Conservation (phyloP, 2,329 filamentous ascomycete species). For the Paraconiothyrium sp. region DNA sequence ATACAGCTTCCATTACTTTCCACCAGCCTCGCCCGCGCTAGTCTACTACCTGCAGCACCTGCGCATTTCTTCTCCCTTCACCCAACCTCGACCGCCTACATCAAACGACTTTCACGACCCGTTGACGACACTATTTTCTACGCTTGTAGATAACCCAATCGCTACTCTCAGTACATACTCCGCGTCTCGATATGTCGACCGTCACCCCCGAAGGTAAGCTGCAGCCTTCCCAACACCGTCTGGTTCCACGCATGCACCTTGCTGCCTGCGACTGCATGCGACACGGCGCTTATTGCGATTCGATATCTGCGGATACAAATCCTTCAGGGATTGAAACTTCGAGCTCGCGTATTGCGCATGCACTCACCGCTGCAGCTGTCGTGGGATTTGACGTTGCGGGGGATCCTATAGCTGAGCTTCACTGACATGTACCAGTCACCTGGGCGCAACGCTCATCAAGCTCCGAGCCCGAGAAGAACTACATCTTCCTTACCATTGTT, state of each 20-base stretch:
- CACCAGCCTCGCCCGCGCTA: constrained; percentile 44
- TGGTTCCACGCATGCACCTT: constrained; percentile 2
- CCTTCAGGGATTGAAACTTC: neutral
- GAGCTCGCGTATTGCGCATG: neutral
- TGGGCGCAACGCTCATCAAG: constrained; percentile 96
- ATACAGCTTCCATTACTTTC: constrained; percentile 51
- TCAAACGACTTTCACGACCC: constrained; percentile 26
- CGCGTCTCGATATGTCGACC: constrained; percentile 38
- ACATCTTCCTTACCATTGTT: constrained; percentile 90
- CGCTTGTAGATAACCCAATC: constrained; percentile 9
- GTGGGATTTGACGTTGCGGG: neutral
- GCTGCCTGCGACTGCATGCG: constrained; percentile 4
- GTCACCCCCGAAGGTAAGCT: constrained; percentile 53
- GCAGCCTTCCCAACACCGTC: constrained; percentile 33
- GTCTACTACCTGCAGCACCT: constrained; percentile 37
- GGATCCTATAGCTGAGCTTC: constrained; percentile 7
- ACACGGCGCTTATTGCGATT: constrained; percentile 4
- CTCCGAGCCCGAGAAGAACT: constrained; percentile 85
- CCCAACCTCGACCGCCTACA: constrained; percentile 30
- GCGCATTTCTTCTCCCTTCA: constrained; percentile 49
- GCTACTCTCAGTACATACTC: constrained; percentile 14
- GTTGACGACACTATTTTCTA: constrained; percentile 9
- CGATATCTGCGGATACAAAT: neutral
- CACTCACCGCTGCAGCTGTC: neutral
- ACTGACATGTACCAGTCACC: constrained; percentile 70